Base-by-base conservation (phyloP, 345 rosid species). In the Arabis hirsuta region DNA sequence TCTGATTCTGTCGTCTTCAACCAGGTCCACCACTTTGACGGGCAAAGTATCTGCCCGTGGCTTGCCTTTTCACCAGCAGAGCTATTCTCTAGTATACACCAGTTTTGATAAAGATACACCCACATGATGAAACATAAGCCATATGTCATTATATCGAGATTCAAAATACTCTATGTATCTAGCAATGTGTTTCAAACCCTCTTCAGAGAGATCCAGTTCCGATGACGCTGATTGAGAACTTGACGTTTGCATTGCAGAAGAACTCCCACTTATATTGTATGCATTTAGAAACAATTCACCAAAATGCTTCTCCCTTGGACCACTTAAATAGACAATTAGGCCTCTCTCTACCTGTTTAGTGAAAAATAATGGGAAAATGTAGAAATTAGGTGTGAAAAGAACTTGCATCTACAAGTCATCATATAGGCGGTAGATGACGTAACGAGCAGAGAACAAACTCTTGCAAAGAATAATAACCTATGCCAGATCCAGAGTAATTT, bases 21-120 rank as follows among this genome's bases (percentile, higher is more conserved):
- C 98, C 97, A 89, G 52, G 80, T 87, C 98, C 98, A 94, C 97
- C 97, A 94, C 78, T 89, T 86, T 8, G 97, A 94, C 12, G 97
- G 96, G 62, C 74, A 85, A 80, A 93, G 79, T 47, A 90, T 79
- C 79, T 83, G 90, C 45, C 78, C 74, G 31, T 42, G 87, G 59
- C 81, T 90, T 56, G 75, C 82, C 60, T 83, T 87, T 74, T 81
- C 87, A 46, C 65, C 71, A 38, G 74, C 45, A 45, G 80, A 53
- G 66, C 48, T 55, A 63, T 67, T 81, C 77, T 81, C 84, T 44
- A 16, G 97, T 80, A 78, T 94, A 90, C 65, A 94, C 72, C 72
- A 94, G 81, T 73, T 90, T 94, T 62, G 98, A 89, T 67, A 94
- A 82, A 32, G 98, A 87, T 53, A 86, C 41, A 39, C 98, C 98